Base-by-base conservation (phyloP, 2,329 filamentous ascomycete species). In the Rachicladosporium sp. region DNA sequence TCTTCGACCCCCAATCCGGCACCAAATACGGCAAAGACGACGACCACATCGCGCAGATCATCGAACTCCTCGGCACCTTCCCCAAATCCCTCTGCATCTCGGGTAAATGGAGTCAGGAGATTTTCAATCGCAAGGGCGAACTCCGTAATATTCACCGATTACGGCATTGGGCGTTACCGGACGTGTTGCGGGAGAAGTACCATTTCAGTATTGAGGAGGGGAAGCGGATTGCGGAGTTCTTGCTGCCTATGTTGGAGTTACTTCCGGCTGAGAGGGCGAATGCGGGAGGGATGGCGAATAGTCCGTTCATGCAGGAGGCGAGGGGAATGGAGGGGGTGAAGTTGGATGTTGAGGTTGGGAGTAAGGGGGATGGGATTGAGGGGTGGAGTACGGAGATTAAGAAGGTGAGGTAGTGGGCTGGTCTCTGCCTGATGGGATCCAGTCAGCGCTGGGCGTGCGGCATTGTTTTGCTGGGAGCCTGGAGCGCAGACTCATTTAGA, bases 1-100 rank as follows among this genome's bases (percentile, higher is more conserved):
- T 98, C 33, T 98, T 98, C 62, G 91, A 98, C 55, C 91, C 91
- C 0, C 91, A 98, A 64, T 95, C 89, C 1, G 91, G 91, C 46
- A 96, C 89, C 32, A 96, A 96, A 65, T 98, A 98, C 62, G 91
- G 91, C 58, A 98, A 98, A 66, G 91, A 98, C 58, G 91, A 98
- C 66, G 91, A 98, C 58, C 91, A 98, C 65, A 95, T 98, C 50
- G 91, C 91, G 7, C 91, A 98, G 60, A 96, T 98, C 54, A 96
- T 98, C 59, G 91, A 98, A 63, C 73, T 98, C 4, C 77, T 96
- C 12, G 91, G 91, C 6, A 80, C 82, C 1, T 96, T 96, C 58
- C 89, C 91, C 39, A 93, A 93, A 60, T 83, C 84, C 4, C 73
- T 96, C 36, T 95, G 86, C 62, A 74, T 94, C 40, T 82, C 83